Evolutionary conservation across 352 stramenopile genomes (phyloP), one percentile per base, ranked within the genome.

Genomic region (Hyaloperonospora arabidopsidis): DNA sequence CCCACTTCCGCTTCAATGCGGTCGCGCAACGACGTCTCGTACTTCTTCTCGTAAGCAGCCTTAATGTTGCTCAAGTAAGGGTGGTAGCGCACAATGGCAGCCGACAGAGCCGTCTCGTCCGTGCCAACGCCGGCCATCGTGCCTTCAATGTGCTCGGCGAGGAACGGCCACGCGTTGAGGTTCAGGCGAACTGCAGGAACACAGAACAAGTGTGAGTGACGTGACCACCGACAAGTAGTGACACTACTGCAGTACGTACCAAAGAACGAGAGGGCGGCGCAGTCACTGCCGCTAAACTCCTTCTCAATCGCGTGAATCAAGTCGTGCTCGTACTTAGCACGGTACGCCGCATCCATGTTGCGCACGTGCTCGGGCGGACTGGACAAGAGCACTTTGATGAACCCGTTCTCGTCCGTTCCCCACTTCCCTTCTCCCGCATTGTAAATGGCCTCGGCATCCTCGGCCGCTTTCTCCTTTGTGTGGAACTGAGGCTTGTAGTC

Each of bases 361-460:
- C 60, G 59, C 23, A 91, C 29, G 59, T 88, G 76, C 64, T 77
- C 52, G 1, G 74, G 70, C n/a, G 78, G 76, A 48, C 74, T 87
- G 11, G 73, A 52, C 40, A 87, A 49, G 38, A 87, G 51, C 32
- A 81, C 63, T 56, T 86, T 87, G 23, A 79, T 63, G 55, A 91
- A 88, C 2, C 40, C 56, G 12, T 76, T 71, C 46, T 84, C 77
- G 57, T 91, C 78, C 39, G 78, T 91, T 49, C 78, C 78, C 74
- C 75, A 88, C 60, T 88, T 86, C 57, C 76, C 81, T 50, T 91
- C 75, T 36, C 81, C 81, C 4, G 81, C 74, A 21, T 87, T 87
- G 68, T 88, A 91, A 29, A 91, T 59, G 13, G 65, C 49, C 15
- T 89, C 71, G 13, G 72, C 76, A 41, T 89, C 68, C 34, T 80